Evolutionary conservation across 2,329 filamentous ascomycete genomes (phyloP).

Genomic region (Botryotinia convoluta): DNA sequence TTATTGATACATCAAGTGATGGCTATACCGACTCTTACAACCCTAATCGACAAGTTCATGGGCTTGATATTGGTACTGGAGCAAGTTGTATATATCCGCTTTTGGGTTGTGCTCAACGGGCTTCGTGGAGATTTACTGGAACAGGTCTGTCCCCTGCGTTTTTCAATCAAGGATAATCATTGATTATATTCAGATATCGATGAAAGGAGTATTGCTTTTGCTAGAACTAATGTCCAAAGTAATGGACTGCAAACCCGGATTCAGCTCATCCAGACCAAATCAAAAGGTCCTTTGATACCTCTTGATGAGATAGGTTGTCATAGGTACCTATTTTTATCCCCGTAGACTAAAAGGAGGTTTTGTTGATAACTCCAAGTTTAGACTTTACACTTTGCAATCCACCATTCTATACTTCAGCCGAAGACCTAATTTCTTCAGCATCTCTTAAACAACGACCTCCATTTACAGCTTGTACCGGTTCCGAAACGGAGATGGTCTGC

Average conservation of each 20-base stretch:
- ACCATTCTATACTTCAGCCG: slow-evolving; percentile 79
- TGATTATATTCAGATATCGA: slow-evolving; percentile 63
- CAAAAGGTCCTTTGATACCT: slow-evolving; percentile 55
- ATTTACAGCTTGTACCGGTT: slow-evolving; percentile 72
- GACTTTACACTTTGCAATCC: slow-evolving; percentile 94
- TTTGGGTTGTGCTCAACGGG: slow-evolving; percentile 66
- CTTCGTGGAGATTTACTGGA: slow-evolving; percentile 68
- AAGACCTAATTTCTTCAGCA: slow-evolving; percentile 66
- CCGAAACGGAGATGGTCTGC: slow-evolving; percentile 81
- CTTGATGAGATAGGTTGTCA: slow-evolving; percentile 51
- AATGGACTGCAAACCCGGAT: slow-evolving; percentile 68
- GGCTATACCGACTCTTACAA: slow-evolving; percentile 49
- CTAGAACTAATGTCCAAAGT: slow-evolving; percentile 61
- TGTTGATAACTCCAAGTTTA: slow-evolving; percentile 44
- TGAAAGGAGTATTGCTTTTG: slow-evolving; percentile 61
- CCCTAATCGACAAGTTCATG: slow-evolving; percentile 55
- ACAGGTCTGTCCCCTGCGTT: slow-evolving; percentile 46
- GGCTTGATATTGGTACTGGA: slow-evolving; percentile 86
- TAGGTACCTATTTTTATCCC: background rate
- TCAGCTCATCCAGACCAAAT: slow-evolving; percentile 55
- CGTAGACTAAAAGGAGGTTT: background rate
- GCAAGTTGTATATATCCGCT: slow-evolving; percentile 90
- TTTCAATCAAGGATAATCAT: slow-evolving; percentile 36
- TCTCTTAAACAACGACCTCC: slow-evolving; percentile 65
- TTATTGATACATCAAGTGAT: slow-evolving; percentile 64